Conservation (phyloP, 257 asterid species). For the Henckelia pumila region DNA sequence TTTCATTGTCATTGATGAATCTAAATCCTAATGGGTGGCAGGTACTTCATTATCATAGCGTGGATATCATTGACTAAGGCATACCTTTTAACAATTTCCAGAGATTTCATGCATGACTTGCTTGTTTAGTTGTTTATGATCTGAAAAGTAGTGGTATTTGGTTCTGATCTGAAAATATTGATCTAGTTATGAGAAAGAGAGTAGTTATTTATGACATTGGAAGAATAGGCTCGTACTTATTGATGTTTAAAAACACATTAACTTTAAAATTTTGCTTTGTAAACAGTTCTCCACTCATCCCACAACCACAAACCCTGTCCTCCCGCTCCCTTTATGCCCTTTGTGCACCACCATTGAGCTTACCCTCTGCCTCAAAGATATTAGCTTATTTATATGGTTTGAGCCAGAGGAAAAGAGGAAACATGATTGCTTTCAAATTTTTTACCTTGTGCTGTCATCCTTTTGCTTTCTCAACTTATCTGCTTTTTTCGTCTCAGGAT, state of each 20-base stretch:
- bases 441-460: not conserved
- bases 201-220: too few relatives aligned
- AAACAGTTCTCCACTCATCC: too few relatives aligned
- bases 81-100: not conserved
- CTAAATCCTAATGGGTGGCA: slow-evolving; percentile 98
- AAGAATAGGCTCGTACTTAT: not conserved
- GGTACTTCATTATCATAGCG: slow-evolving; percentile 51
- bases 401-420: not conserved
- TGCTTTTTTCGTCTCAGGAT: not conserved
- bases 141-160: too few relatives aligned
- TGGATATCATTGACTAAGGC: not conserved
- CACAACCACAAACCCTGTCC: too few relatives aligned
- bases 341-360: too few relatives aligned
- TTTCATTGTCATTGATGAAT: slow-evolving; percentile 64
- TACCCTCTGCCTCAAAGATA: too few relatives aligned
- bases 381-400: not conserved
- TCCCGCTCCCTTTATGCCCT: too few relatives aligned
- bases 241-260: not conserved
- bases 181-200: not conserved
- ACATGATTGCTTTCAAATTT: slow-evolving; percentile 1
- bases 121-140: not conserved
- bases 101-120: not conserved
- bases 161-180: too few relatives aligned
- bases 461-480: not conserved
- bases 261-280: too few relatives aligned